These are phyloP conservation scores for Immersiporthe knoxdaviesiana DNA, from an alignment of 2,329 filamentous ascomycete species.

Conservation along the genomic window DNA sequence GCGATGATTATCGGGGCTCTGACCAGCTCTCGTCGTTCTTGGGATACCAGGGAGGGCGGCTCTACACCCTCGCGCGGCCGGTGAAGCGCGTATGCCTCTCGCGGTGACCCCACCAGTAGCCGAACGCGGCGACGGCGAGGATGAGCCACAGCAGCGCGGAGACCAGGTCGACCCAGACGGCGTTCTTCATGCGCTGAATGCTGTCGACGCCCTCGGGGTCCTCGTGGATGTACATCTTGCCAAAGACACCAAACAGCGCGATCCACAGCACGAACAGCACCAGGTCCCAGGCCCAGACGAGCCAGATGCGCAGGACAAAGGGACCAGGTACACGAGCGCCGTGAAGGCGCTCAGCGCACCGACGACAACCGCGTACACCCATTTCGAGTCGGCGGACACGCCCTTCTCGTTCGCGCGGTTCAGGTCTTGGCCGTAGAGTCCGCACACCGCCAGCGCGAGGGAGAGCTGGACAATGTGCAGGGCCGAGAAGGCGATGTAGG, in stretches of 20 bases:
- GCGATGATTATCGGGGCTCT: conserved; percentile 10
- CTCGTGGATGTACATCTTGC: conserved; percentile 74
- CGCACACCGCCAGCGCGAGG: conserved; percentile 75
- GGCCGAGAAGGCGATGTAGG: conserved; percentile 59
- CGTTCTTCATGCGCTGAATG: conserved; percentile 79
- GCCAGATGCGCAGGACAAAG: conserved; percentile 56
- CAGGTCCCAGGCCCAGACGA: conserved; percentile 69
- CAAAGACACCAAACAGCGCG: conserved; percentile 82
- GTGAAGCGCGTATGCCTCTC: conserved; percentile 60
- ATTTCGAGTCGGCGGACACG: conserved; percentile 65
- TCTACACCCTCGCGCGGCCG: conserved; percentile 58
- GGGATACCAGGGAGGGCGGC: not conserved
- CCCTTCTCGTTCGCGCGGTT: conserved; percentile 53
- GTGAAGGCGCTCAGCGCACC: conserved; percentile 68
- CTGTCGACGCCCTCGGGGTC: conserved; percentile 65
- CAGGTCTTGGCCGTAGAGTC: conserved; percentile 76
- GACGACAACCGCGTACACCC: conserved; percentile 75
- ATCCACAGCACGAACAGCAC: conserved; percentile 80
- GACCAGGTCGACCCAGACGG: conserved; percentile 80
- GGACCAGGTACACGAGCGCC: conserved; percentile 66
- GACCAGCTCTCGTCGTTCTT: conserved; percentile 10
- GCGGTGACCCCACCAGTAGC: conserved; percentile 63
- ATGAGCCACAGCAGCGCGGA: conserved; percentile 78
- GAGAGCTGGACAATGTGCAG: conserved; percentile 79
- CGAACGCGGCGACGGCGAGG: conserved; percentile 57